These are phyloP conservation scores for Globisporangium heterothallicum DNA, from an alignment of 352 stramenopile genomes.

Conservation along the genomic window DNA sequence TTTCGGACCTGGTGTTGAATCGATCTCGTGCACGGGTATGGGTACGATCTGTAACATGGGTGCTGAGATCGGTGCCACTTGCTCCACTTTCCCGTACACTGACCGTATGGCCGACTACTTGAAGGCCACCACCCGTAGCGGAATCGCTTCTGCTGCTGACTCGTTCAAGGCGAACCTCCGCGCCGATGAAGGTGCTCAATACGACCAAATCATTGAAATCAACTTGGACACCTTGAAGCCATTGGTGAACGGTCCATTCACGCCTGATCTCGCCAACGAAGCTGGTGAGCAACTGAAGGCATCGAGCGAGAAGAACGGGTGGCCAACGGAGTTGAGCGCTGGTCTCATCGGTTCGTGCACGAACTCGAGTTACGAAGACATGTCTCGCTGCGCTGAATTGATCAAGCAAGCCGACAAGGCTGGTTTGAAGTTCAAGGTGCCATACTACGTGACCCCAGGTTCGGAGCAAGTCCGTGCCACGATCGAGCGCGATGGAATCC, in stretches of 20 bases:
- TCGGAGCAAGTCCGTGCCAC: slow-evolving; percentile 92
- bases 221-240: slow-evolving; percentile 89
- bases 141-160: slow-evolving; percentile 86
- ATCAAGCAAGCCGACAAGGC: slow-evolving; percentile 77
- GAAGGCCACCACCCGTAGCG: slow-evolving; percentile 82
- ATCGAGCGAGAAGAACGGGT: slow-evolving; percentile 84
- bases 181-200: slow-evolving; percentile 88
- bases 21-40: slow-evolving; percentile 93
- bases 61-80: slow-evolving; percentile 91
- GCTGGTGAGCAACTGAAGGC: slow-evolving; percentile 63
- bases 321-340: slow-evolving; percentile 86
- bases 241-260: slow-evolving; percentile 91
- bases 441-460: slow-evolving; percentile 90
- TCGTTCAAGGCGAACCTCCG: slow-evolving; percentile 84
- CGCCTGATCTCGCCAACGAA: slow-evolving; percentile 85
- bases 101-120: slow-evolving; percentile 91
- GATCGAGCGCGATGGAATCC: slow-evolving; percentile 88
- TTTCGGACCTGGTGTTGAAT: slow-evolving; percentile 90
- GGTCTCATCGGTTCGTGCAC: slow-evolving; percentile 93
- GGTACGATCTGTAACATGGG: slow-evolving; percentile 96
- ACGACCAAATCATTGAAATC: slow-evolving; percentile 93
- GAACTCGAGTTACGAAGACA: slow-evolving; percentile 94
- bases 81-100: slow-evolving; percentile 92
- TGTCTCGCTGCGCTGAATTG: slow-evolving; percentile 88
- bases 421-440: slow-evolving; percentile 89